These are phyloP conservation scores for California macrophylla DNA, from an alignment of 441 rosid species.

Conservation along the genomic window DNA sequence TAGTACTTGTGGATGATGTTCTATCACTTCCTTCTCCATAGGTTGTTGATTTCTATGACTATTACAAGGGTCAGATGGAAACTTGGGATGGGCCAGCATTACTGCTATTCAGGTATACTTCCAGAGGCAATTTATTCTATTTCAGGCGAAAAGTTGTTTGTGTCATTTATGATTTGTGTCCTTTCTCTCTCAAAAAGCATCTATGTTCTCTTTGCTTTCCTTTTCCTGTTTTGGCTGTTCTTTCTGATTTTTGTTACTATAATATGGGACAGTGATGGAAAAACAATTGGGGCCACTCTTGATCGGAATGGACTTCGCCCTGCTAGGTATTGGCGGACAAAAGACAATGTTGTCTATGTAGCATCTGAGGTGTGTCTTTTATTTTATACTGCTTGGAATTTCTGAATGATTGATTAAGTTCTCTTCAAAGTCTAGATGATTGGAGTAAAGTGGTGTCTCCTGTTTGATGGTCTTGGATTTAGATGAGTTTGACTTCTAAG, in stretches of 20 bases:
- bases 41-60: slow-evolving; percentile 90
- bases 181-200: slow-evolving; percentile 1
- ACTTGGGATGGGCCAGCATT: slow-evolving; percentile 99
- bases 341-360: slow-evolving; percentile 89
- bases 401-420: slow-evolving; percentile 9
- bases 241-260: slow-evolving; percentile 35
- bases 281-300: slow-evolving; percentile 97
- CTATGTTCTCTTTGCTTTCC: neutral
- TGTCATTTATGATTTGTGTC: neutral
- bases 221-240: neutral
- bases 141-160: neutral
- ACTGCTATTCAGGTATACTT: slow-evolving; percentile 79
- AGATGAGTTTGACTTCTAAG: neutral
- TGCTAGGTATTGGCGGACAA: slow-evolving; percentile 93
- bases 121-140: slow-evolving; percentile 8
- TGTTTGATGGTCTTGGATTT: neutral
- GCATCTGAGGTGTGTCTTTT: slow-evolving; percentile 83
- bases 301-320: slow-evolving; percentile 99
- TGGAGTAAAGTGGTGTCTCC: neutral
- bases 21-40: slow-evolving; percentile 23
- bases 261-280: slow-evolving; percentile 79
- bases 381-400: slow-evolving; percentile 21
- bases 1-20: slow-evolving; percentile 10
- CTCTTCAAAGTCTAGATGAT: neutral
- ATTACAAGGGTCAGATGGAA: slow-evolving; percentile 99